A percentile compares a stretch with the other conserved stretches of the same genome.
These are phyloP conservation scores for Erodium maritimum DNA, from an alignment of 345 rosid genomes.

Conservation along the genomic window DNA sequence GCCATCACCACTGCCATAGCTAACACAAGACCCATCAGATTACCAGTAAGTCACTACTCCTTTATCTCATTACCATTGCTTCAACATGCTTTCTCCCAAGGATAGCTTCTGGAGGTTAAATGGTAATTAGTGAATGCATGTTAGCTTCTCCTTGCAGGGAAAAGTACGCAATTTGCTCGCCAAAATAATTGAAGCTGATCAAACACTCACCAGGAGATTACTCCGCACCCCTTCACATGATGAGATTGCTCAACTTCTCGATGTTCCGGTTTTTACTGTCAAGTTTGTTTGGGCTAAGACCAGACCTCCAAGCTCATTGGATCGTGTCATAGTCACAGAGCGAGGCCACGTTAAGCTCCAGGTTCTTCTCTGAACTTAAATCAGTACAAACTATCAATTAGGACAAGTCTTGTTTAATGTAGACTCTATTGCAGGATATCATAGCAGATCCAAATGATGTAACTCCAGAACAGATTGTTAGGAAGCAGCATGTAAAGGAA, in stretches of 20 bases:
- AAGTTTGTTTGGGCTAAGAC: slow-evolving; percentile 21
- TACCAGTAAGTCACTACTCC: slow-evolving; percentile 40
- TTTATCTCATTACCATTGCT: too few relatives aligned
- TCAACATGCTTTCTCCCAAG: too few relatives aligned
- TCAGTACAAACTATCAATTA: too few relatives aligned
- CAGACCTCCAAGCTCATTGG: slow-evolving; percentile 37
- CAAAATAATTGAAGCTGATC: slow-evolving; percentile 40
- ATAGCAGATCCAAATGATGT: slow-evolving; percentile 38
- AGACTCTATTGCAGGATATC: slow-evolving; percentile 29
- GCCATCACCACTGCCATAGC: slow-evolving; percentile 40
- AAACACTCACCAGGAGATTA: slow-evolving; percentile 18
- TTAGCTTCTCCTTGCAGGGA: slow-evolving; percentile 47
- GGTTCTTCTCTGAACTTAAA: slow-evolving; percentile 14
- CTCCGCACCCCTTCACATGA: slow-evolving; percentile 25
- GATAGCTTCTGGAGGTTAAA: slow-evolving; percentile 13
- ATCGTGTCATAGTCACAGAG: slow-evolving; percentile 16
- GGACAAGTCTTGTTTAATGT: not conserved
- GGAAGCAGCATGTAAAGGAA: slow-evolving; percentile 15
- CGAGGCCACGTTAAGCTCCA: slow-evolving; percentile 34
- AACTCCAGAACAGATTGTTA: slow-evolving; percentile 29
- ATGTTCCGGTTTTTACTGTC: slow-evolving; percentile 33
- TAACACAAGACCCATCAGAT: slow-evolving; percentile 34
- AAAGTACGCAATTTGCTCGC: slow-evolving; percentile 27
- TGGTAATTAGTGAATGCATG: slow-evolving; percentile 41
- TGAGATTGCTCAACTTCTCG: slow-evolving; percentile 42